These are phyloP conservation scores for Stevia rebaudiana DNA, from an alignment of 140 eudicot species.

Conservation along the genomic window DNA sequence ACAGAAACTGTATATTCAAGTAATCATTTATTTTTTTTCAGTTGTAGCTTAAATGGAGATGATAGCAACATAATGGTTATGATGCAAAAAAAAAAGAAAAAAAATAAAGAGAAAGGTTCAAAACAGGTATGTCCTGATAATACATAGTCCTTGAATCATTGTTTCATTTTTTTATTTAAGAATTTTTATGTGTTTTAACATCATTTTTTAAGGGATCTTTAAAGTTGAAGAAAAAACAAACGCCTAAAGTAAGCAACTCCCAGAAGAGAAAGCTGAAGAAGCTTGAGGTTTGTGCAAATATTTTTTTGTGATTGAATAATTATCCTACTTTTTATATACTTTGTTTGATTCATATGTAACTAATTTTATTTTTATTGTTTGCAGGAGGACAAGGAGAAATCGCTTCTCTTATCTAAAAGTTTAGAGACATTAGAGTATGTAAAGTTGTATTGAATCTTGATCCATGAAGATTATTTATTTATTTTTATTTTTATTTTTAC, in stretches of 20 bases:
- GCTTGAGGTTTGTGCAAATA: slow-evolving; percentile 47
- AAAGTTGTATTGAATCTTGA: slow-evolving; percentile 10
- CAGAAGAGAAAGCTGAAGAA: slow-evolving; percentile 74
- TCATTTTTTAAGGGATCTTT: slow-evolving; percentile 26
- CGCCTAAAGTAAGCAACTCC: slow-evolving; percentile 51
- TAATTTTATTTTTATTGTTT: background rate
- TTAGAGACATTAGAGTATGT: slow-evolving; percentile 80
- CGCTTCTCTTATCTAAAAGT: slow-evolving; percentile 62
- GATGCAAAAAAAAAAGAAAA: slow-evolving; percentile 47
- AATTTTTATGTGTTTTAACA: background rate
- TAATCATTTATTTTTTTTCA: background rate
- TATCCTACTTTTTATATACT: background rate
- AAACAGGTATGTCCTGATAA: slow-evolving; percentile 33
- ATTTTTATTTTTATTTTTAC: background rate
- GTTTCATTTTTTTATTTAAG: background rate
- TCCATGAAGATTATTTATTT: background rate
- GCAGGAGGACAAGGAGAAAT: slow-evolving; percentile 82
- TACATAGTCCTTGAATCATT: background rate
- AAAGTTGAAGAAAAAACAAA: slow-evolving; percentile 31
- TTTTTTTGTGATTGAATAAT: background rate
- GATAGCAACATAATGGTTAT: slow-evolving; percentile 52
- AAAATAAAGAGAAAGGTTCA: slow-evolving; percentile 25
- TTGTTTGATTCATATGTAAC: slow-evolving; percentile 13
- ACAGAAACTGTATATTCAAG: too few relatives aligned
- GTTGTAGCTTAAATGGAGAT: slow-evolving; percentile 33